Percentiles rank a stretch among this genome's conserved stretches.
These are phyloP conservation scores for Bipolaris oryzae DNA, from an alignment of 2,329 filamentous ascomycete genomes.

Conservation along the genomic window DNA sequence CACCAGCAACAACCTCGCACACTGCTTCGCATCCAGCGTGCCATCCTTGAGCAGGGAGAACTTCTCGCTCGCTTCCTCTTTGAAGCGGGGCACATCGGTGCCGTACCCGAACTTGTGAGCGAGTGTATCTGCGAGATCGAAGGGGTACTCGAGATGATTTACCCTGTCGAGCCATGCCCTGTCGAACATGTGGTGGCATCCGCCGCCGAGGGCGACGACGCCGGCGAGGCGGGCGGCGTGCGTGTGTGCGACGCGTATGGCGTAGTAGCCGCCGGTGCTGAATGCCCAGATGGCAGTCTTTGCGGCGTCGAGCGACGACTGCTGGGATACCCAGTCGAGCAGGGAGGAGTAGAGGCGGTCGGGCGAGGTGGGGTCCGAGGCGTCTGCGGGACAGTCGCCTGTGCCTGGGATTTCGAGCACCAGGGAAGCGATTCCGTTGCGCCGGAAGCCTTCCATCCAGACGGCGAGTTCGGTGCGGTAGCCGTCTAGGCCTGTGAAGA, in stretches of 20 bases:
- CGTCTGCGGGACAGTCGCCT: conserved; percentile 60
- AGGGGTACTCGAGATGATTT: conserved; percentile 65
- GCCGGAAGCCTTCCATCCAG: conserved; percentile 59
- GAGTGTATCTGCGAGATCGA: conserved; percentile 60
- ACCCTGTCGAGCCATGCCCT: conserved; percentile 60
- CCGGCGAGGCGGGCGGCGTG: conserved; percentile 59
- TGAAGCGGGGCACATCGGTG: conserved; percentile 51
- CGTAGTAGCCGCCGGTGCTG: conserved; percentile 65
- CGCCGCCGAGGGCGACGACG: conserved; percentile 61
- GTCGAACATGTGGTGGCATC: conserved; percentile 63
- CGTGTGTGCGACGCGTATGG: conserved; percentile 63
- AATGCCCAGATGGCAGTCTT: conserved; percentile 62
- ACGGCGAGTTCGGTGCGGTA: conserved; percentile 63
- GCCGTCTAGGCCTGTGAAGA: conserved; percentile 65
- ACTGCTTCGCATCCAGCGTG: conserved; percentile 58
- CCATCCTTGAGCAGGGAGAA: conserved; percentile 63
- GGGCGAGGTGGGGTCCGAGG: conserved; percentile 55
- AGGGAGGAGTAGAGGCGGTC: conserved; percentile 62
- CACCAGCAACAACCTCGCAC: conserved; percentile 59
- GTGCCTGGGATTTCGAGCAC: conserved; percentile 65
- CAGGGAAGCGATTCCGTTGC: conserved; percentile 56
- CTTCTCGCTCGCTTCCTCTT: conserved; percentile 54
- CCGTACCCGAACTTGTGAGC: conserved; percentile 57
- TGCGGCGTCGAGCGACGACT: conserved; percentile 55
- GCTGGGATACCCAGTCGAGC: conserved; percentile 60